phyloP scores from a whole-genome alignment of 495 filamentous ascomycete genomes.

The Niebla homalea region DNA sequence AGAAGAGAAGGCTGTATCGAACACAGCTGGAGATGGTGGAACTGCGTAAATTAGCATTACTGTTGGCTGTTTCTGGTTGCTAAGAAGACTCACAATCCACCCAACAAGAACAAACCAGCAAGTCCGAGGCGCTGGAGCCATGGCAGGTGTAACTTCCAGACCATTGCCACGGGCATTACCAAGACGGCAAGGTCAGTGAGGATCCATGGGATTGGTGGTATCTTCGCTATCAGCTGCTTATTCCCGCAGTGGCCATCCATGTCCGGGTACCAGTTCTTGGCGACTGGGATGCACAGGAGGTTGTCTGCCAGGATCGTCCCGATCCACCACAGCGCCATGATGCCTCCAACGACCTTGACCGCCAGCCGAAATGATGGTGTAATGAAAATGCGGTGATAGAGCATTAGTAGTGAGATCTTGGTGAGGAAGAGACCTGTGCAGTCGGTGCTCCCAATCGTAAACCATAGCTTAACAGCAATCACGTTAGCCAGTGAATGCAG shows the following conservation, averaged over 20 bases:
- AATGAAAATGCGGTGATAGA: conserved; percentile 27
- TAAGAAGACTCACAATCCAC: conserved; percentile 24
- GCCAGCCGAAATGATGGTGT: conserved; percentile 8
- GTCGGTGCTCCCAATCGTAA: conserved; percentile 9
- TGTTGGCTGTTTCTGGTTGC: background rate
- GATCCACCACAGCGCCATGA: conserved; percentile 13
- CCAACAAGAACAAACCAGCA: conserved; percentile 27
- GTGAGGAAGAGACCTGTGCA: conserved; percentile 17
- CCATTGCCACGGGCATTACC: conserved; percentile 23
- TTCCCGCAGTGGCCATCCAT: conserved; percentile 18
- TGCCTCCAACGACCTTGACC: conserved; percentile 6
- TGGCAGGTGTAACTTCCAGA: conserved; percentile 23
- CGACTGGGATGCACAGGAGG: conserved; percentile 13
- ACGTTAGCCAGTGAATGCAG: background rate
- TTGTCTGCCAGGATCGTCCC: conserved; percentile 9
- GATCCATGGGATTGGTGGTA: conserved; percentile 21
- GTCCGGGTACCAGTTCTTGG: conserved; percentile 10
- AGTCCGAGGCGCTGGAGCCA: conserved; percentile 25
- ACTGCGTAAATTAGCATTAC: conserved; percentile 7
- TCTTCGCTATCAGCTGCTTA: conserved; percentile 14
- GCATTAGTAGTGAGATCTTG: conserved; percentile 25
- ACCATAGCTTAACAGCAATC: conserved; percentile 8
- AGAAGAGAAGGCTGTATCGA: conserved; percentile 23
- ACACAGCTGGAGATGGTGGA: conserved; percentile 22
- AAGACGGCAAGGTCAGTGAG: conserved; percentile 22